Percentiles rank a stretch among this genome's conserved stretches.
phyloP scores from a whole-genome alignment of 2,329 filamentous ascomycete genomes.

The Lizonia empirigonia region DNA sequence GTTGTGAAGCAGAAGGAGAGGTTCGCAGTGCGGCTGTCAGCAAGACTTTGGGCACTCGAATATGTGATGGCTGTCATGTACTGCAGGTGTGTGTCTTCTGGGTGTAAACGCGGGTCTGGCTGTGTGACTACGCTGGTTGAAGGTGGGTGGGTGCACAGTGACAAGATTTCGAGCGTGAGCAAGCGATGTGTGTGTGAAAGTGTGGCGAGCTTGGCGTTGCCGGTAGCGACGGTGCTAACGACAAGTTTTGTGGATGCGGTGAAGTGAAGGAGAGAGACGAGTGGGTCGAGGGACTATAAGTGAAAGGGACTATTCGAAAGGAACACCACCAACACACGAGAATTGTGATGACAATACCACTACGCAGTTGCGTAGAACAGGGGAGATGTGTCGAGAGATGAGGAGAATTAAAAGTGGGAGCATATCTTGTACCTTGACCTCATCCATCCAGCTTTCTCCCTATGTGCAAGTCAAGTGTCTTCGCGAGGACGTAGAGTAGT shows the following conservation, averaged over 20 bases:
- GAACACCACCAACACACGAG: neutral
- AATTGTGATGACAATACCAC: neutral
- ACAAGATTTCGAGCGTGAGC: neutral
- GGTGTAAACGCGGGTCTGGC: neutral
- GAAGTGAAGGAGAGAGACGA: neutral
- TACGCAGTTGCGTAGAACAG: neutral
- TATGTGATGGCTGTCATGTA: too few species aligned
- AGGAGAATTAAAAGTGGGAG: neutral
- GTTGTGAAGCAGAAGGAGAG: neutral
- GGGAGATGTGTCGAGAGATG: neutral
- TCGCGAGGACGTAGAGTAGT: slow-evolving; percentile 54
- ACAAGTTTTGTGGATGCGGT: neutral
- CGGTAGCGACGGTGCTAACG: neutral
- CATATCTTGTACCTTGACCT: neutral
- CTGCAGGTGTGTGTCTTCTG: neutral
- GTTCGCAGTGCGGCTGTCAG: too few species aligned
- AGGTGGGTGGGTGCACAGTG: neutral
- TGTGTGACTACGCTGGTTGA: too few species aligned
- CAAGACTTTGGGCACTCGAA: too few species aligned
- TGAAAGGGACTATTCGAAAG: neutral
- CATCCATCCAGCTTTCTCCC: slow-evolving; percentile 8
- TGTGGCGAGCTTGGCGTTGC: neutral
- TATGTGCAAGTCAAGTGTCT: slow-evolving; percentile 49
- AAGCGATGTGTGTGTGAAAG: neutral
- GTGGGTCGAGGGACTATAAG: neutral